Evolutionary conservation across 768 basidiomycete genomes (phyloP).

Genomic region (Xerocomellus chrysenteron): DNA sequence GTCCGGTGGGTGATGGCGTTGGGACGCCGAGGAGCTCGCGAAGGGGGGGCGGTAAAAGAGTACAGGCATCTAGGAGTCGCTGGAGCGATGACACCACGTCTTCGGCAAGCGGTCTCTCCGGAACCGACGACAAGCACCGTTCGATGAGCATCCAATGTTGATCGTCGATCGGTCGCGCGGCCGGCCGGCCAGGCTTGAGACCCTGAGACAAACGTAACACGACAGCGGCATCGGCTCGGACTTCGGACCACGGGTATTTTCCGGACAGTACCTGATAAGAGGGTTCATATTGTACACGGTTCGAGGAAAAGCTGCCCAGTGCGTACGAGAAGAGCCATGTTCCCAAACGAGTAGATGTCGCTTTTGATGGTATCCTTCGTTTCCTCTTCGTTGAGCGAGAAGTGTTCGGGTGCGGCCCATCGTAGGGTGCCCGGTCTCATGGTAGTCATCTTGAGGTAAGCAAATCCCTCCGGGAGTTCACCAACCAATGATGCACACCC

Average conservation of each 20-base stretch:
- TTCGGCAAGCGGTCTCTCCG: background rate
- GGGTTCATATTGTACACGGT: background rate
- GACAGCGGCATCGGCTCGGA: background rate
- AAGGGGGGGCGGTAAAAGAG: background rate
- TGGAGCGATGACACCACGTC: background rate
- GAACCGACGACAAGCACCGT: slow-evolving; percentile 2
- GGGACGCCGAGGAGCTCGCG: background rate
- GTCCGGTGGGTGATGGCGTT: background rate
- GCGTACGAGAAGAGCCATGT: slow-evolving; percentile 2
- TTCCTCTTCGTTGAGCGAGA: background rate
- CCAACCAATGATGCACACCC: slow-evolving; percentile 10
- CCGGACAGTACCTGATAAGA: background rate
- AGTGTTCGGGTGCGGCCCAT: slow-evolving; percentile 9
- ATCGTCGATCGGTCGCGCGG: slow-evolving; percentile 1
- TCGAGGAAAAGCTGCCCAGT: background rate
- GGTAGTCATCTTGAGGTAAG: slow-evolving; percentile 1
- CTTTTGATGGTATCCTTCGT: background rate
- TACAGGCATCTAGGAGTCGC: background rate
- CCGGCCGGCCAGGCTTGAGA: background rate
- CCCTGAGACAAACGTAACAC: background rate
- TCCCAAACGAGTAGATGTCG: slow-evolving; percentile 13
- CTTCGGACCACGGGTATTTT: background rate
- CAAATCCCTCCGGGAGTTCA: background rate
- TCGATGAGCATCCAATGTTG: slow-evolving; percentile 3
- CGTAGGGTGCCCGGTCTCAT: slow-evolving; percentile 3